Percentiles rank a stretch among this genome's conserved stretches.
phyloP scores from a whole-genome alignment of 2,329 filamentous ascomycete genomes.

The Aspergillus tubingensis region DNA sequence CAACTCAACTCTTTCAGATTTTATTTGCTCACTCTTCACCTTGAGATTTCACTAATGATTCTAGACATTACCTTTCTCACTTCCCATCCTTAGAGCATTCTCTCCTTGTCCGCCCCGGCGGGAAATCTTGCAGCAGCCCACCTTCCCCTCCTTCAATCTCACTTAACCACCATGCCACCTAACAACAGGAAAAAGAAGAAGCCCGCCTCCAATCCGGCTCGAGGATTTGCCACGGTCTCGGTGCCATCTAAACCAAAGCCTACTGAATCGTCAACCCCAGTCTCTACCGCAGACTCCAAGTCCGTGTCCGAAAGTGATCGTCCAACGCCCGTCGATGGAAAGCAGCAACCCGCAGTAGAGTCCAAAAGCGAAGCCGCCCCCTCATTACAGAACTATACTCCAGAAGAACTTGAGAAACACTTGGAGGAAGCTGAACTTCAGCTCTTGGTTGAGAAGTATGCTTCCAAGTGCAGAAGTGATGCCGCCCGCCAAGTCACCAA shows the following conservation, averaged over 20 bases:
- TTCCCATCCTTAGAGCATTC: too few relatives aligned
- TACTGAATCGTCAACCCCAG: slow-evolving; percentile 36
- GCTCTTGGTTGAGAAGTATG: slow-evolving; percentile 80
- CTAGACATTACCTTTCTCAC: background rate
- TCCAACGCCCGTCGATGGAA: slow-evolving; percentile 25
- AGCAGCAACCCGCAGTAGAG: slow-evolving; percentile 13
- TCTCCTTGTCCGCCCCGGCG: background rate
- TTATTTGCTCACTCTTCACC: background rate
- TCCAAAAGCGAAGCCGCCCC: slow-evolving; percentile 19
- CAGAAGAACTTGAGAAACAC: slow-evolving; percentile 87
- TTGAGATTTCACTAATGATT: background rate
- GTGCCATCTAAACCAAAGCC: slow-evolving; percentile 77
- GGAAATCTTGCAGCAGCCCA: background rate
- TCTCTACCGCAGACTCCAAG: slow-evolving; percentile 32
- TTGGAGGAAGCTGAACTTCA: slow-evolving; percentile 91
- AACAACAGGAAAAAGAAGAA: slow-evolving; percentile 91
- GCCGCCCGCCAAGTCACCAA: slow-evolving; percentile 73
- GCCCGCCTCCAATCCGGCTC: slow-evolving; percentile 78
- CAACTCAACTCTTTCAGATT: background rate
- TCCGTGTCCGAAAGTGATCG: slow-evolving; percentile 35
- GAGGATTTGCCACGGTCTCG: slow-evolving; percentile 92
- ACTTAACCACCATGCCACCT: slow-evolving; percentile 58
- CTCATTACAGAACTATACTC: slow-evolving; percentile 61
- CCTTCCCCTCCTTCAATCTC: slow-evolving; percentile 6
- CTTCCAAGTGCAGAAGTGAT: slow-evolving; percentile 76